Percentiles rank a stretch among this genome's conserved stretches.
phyloP scores from a whole-genome alignment of 345 rosid species.

The Eucalyptus pumila region DNA sequence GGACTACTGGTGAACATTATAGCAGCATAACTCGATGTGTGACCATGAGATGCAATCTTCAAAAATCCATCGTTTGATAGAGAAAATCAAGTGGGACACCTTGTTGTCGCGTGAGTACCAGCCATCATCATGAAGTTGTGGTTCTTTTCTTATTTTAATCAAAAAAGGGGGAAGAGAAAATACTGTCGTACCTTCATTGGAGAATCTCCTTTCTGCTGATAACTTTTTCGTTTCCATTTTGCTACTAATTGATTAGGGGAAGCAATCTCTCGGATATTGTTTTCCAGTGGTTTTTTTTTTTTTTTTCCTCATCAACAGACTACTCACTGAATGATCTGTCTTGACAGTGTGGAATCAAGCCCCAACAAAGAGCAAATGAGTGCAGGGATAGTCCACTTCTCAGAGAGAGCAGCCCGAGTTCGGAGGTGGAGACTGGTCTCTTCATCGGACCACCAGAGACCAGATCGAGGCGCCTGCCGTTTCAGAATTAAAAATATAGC shows the following conservation, averaged over 20 bases:
- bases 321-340: not conserved
- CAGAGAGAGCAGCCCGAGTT: constrained; percentile 39
- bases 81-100: not conserved
- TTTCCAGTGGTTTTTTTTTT: not conserved
- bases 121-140: not conserved
- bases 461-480: constrained; percentile 6
- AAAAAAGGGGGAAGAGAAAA: not conserved
- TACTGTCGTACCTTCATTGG: not conserved
- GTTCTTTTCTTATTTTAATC: not conserved
- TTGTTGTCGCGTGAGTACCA: not conserved
- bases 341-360: constrained; percentile 24
- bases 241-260: not conserved
- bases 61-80: not conserved
- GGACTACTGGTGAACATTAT: not conserved
- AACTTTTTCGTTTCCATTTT: not conserved
- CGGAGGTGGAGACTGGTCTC: constrained; percentile 80
- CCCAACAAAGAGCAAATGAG: constrained; percentile 7
- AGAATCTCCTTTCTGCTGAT: not conserved
- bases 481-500: not conserved
- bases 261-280: not conserved
- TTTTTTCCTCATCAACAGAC: not conserved
- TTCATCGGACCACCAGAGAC: constrained; percentile 78
- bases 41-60: not conserved
- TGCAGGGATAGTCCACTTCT: not conserved
- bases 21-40: not conserved